Conservation (phyloP, 2,329 filamentous ascomycete species). For the Pseudopyrenochaeta lycopersici region DNA sequence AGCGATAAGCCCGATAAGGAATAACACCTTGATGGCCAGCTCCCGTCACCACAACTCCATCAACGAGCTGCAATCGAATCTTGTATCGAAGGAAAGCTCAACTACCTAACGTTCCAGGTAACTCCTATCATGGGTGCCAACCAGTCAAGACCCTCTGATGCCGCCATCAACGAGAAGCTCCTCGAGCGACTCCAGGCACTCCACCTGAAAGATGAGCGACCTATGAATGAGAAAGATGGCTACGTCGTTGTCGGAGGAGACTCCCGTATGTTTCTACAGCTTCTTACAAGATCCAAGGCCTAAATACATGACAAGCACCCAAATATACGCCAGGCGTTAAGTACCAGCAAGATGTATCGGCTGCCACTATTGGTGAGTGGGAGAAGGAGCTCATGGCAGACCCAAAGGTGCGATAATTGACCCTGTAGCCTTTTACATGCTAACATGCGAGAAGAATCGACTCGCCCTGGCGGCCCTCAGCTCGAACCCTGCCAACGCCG, state of each 20-base stretch:
- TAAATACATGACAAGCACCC: slow-evolving; percentile 23
- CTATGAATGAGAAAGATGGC: slow-evolving; percentile 59
- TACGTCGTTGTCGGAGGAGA: slow-evolving; percentile 63
- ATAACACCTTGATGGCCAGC: slow-evolving; percentile 21
- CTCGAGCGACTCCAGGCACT: slow-evolving; percentile 55
- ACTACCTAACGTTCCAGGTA: no score
- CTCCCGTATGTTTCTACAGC: slow-evolving; percentile 42
- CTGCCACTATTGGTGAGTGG: slow-evolving; percentile 65
- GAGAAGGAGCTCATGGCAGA: slow-evolving; percentile 70
- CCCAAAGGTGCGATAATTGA: slow-evolving; percentile 63
- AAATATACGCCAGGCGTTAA: slow-evolving; percentile 36
- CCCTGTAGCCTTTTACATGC: not conserved
- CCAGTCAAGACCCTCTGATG: slow-evolving; percentile 46
- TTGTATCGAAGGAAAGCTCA: not conserved
- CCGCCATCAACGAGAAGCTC: slow-evolving; percentile 50
- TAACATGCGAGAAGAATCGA: slow-evolving; percentile 61
- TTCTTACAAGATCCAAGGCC: no score
- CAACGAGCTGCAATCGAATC: not conserved
- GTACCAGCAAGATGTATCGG: slow-evolving; percentile 55
- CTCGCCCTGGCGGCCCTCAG: slow-evolving; percentile 79
- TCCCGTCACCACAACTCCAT: slow-evolving; percentile 7
- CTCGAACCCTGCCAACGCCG: slow-evolving; percentile 69
- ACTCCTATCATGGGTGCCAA: slow-evolving; percentile 43
- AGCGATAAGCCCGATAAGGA: slow-evolving; percentile 30
- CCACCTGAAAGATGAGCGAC: slow-evolving; percentile 54